These are phyloP conservation scores for Hypoxylon sp. DNA, from an alignment of 2,329 filamentous ascomycete species.

Conservation along the genomic window DNA sequence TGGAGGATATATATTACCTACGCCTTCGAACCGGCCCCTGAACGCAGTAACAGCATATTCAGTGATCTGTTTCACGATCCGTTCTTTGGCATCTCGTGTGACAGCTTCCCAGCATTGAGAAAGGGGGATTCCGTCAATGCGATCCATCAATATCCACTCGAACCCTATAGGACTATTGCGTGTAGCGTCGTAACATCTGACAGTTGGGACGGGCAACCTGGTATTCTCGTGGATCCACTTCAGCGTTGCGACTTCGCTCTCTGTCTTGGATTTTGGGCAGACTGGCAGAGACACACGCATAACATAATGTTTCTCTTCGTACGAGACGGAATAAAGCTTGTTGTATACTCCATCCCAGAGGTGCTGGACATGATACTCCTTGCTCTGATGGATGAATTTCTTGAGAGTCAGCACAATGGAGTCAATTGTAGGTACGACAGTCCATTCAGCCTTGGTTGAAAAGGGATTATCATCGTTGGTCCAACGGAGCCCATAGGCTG, in stretches of 20 bases:
- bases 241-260: constrained; percentile 54
- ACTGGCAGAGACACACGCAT: constrained; percentile 51
- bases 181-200: constrained; percentile 45
- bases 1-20: constrained; percentile 52
- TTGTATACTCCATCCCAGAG: constrained; percentile 45
- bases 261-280: constrained; percentile 49
- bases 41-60: constrained; percentile 46
- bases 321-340: constrained; percentile 48
- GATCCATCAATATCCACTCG: constrained; percentile 54
- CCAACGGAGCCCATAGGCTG: constrained; percentile 42
- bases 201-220: constrained; percentile 48
- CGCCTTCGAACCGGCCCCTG: constrained; percentile 43
- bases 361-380: constrained; percentile 43
- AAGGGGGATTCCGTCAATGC: constrained; percentile 49
- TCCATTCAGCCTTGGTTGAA: constrained; percentile 40
- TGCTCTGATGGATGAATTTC: constrained; percentile 24
- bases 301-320: constrained; percentile 52
- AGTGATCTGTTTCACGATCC: constrained; percentile 52
- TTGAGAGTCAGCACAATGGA: constrained; percentile 48
- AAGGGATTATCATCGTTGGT: constrained; percentile 8
- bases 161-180: constrained; percentile 49
- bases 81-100: constrained; percentile 46
- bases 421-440: constrained; percentile 43
- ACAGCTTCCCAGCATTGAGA: constrained; percentile 49
- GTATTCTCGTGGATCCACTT: constrained; percentile 47